These are phyloP conservation scores for Fusarium tricinctum DNA, from an alignment of 2,329 filamentous ascomycete species.

Conservation along the genomic window DNA sequence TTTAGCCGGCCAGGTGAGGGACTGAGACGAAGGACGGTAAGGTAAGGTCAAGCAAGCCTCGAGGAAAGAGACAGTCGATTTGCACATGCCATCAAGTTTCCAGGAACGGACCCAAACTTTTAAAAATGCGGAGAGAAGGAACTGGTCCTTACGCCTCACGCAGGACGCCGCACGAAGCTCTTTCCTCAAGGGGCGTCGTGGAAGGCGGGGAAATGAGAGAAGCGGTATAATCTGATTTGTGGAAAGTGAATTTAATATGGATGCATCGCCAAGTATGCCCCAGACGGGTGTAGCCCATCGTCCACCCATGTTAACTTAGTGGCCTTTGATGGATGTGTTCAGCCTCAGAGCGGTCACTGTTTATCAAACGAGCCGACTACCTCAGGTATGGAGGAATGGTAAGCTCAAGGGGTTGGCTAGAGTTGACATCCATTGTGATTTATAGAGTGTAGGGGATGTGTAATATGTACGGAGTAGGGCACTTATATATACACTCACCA, in stretches of 20 bases:
- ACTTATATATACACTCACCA: background rate
- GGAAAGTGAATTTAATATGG: slow-evolving; percentile 20
- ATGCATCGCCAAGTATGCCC: slow-evolving; percentile 16
- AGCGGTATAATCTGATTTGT: slow-evolving; percentile 41
- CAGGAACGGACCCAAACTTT: slow-evolving; percentile 15
- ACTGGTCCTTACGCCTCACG: slow-evolving; percentile 16
- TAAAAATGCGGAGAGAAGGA: slow-evolving; percentile 38
- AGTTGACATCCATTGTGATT: background rate
- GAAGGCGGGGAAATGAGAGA: slow-evolving; percentile 33
- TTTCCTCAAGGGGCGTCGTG: slow-evolving; percentile 29
- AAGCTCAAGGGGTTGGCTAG: background rate
- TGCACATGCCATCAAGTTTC: slow-evolving; percentile 33
- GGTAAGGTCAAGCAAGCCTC: background rate
- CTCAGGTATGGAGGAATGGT: background rate
- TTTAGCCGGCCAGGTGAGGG: background rate
- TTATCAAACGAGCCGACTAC: slow-evolving; percentile 1
- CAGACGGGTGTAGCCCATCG: slow-evolving; percentile 23
- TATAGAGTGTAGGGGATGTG: background rate
- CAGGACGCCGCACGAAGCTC: slow-evolving; percentile 5
- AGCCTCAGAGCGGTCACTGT: slow-evolving; percentile 31
- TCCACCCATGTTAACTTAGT: slow-evolving; percentile 8
- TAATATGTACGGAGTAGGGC: too few species aligned
- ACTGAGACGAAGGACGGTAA: background rate
- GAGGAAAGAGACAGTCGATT: slow-evolving; percentile 19
- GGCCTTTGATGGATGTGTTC: slow-evolving; percentile 21